These are phyloP conservation scores for Davidsoniella virescens DNA, from an alignment of 2,329 filamentous ascomycete genomes.

Conservation along the genomic window DNA sequence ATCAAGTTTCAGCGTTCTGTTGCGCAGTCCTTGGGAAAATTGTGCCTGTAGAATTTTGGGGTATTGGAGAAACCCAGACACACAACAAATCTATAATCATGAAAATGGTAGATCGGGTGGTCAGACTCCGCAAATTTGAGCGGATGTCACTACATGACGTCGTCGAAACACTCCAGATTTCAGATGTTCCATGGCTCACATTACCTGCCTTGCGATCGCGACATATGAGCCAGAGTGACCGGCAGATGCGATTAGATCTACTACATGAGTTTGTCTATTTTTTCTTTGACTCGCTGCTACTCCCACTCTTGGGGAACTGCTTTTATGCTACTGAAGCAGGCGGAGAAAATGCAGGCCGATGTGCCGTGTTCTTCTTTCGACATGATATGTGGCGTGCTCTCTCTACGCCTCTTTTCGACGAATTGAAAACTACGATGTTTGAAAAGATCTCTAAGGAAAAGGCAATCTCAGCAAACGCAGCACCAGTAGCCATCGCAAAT, in stretches of 20 bases:
- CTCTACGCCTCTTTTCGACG: conserved; percentile 52
- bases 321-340: conserved; percentile 94
- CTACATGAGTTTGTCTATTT: conserved; percentile 82
- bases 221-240: conserved; percentile 56
- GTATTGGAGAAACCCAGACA: conserved; percentile 31
- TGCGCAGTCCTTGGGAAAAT: conserved; percentile 56
- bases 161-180: conserved; percentile 49
- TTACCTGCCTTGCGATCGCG: conserved; percentile 29
- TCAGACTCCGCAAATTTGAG: conserved; percentile 67
- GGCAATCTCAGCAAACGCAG: too few relatives aligned
- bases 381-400: conserved; percentile 80
- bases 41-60: conserved; percentile 64
- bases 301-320: conserved; percentile 70
- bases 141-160: conserved; percentile 64
- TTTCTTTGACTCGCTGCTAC: conserved; percentile 76
- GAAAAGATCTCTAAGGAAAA: conserved; percentile 41
- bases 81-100: conserved; percentile 49
- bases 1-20: conserved; percentile 73
- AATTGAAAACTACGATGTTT: conserved; percentile 57
- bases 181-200: conserved; percentile 56
- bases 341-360: conserved; percentile 39
- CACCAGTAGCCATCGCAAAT: too few relatives aligned
- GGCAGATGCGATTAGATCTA: conserved; percentile 59
- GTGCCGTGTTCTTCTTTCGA: conserved; percentile 80
- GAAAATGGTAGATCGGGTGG: conserved; percentile 57